Conservation (phyloP, 1,284 basidiomycete species). For the Melanopsichium pennsylvanicum region DNA sequence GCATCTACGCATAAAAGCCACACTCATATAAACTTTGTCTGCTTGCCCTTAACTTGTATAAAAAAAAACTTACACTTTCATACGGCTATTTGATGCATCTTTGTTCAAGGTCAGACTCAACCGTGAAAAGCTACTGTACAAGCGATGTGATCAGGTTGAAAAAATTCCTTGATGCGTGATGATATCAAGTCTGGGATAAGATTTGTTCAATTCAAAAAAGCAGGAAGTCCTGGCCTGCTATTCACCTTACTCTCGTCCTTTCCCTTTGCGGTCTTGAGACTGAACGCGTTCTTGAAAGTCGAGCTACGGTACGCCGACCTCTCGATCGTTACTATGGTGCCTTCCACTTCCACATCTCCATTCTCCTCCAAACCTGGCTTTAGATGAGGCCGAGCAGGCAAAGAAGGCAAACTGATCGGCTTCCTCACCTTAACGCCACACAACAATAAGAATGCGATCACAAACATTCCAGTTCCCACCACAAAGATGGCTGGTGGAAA, state of each 20-base stretch:
- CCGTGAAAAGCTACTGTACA: too few relatives aligned
- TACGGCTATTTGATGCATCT: too few relatives aligned
- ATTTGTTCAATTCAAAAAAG: constrained; percentile 7
- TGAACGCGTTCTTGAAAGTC: constrained; percentile 27
- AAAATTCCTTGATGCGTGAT: too few relatives aligned
- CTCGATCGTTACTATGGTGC: too few relatives aligned
- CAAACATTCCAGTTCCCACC: constrained; percentile 35
- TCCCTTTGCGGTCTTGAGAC: constrained; percentile 16
- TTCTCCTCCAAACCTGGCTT: neutral
- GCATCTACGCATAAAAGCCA: too few relatives aligned
- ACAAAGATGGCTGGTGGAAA: constrained; percentile 54
- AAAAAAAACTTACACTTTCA: too few relatives aligned
- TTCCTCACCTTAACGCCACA: constrained; percentile 49
- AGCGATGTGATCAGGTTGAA: too few relatives aligned
- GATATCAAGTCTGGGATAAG: too few relatives aligned
- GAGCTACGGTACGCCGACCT: constrained; percentile 13
- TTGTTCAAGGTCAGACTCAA: too few relatives aligned
- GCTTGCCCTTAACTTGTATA: too few relatives aligned
- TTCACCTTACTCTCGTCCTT: neutral
- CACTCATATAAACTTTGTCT: too few relatives aligned
- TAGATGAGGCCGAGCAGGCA: constrained; percentile 46
- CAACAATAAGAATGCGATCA: constrained; percentile 29
- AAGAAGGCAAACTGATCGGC: constrained; percentile 41
- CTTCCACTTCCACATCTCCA: neutral
- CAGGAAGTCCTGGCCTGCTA: constrained; percentile 15